Base-by-base conservation (phyloP, 345 rosid species). In the Lepidium didymum region DNA sequence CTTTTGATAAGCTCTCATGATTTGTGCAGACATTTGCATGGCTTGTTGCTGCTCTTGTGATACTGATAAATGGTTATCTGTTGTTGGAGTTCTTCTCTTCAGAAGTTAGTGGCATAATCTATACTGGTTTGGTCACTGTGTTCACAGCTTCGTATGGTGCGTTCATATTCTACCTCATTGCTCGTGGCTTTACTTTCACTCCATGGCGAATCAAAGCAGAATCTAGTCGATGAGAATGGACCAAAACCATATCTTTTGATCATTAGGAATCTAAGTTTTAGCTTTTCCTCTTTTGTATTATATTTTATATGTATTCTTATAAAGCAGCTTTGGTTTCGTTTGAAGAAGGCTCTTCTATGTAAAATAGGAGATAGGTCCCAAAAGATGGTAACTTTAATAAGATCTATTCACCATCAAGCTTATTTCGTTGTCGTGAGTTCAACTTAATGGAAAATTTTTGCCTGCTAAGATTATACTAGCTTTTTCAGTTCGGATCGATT, bases 41-140 rank as follows among this genome's bases (percentile, higher is more conserved):
- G 97, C 76, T 91, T 0, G 95, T 93, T 66, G 92, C 95, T 46
- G 84, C 36, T 4, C 68, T 93, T 21, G 97, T 93, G 85, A 93
- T 93, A 1, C 67, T 86, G 70, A 93, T 93, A 68, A 93, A 93
- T 12, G 92, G 91, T 3, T 93, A 93, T 71, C 96, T 93, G 16
- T 50, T 93, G 75, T 19, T 84, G 13, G 96, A 93, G 58, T 88
- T 91, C 75, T 88, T 88, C 82, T 68, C 82, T 58, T 55, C 57
- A 1, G 96, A 88, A 78, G 96, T 82, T 58, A 70, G 54, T 33
- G 86, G 95, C 12, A 31, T 81, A 7, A 3, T 60, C 29, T 75
- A 82, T 16, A 52, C 89, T 1, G 67, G 71, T 10, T 52, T 69
- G 1, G 76, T 88, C 51, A 68, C 53, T 10, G 51, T 38, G 56